Evolutionary conservation across 176 grass and related monocot species (phyloP).

Genomic region (Guadua angustifolia): DNA sequence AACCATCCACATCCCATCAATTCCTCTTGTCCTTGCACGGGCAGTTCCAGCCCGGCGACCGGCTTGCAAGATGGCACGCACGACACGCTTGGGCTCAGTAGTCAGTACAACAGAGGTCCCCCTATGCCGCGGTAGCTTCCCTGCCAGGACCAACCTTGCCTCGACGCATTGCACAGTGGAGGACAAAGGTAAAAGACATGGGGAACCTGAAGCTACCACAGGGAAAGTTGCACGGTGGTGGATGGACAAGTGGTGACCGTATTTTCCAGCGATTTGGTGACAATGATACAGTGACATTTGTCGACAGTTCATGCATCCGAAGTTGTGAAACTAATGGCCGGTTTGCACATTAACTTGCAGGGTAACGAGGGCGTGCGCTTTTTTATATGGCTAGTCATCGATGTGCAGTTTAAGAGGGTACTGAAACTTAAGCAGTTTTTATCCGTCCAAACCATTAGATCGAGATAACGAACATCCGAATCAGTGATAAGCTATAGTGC

Average conservation of each 20-base stretch:
- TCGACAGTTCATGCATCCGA: no score
- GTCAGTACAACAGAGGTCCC: neutral
- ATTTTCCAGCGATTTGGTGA: neutral
- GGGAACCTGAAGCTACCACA: neutral
- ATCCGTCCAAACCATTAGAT: no score
- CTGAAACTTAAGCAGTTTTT: no score
- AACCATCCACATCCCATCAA: constrained; percentile 17
- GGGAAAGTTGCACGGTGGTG: neutral
- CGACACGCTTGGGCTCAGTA: neutral
- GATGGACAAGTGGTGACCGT: neutral
- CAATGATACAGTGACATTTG: neutral
- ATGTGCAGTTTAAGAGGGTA: no score
- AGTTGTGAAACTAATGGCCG: no score
- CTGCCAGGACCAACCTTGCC: constrained; percentile 8
- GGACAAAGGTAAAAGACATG: neutral
- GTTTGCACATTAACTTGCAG: no score
- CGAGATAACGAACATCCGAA: no score
- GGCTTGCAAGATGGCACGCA: neutral
- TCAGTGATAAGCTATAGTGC: no score
- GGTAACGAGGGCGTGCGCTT: no score
- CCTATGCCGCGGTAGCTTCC: neutral
- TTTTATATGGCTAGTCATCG: no score
- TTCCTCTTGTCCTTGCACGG: constrained; percentile 18
- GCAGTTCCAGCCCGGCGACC: neutral
- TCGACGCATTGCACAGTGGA: constrained; percentile 3